These are phyloP conservation scores for Hypoxylon perforatum DNA, from an alignment of 495 filamentous ascomycete species.

Conservation along the genomic window DNA sequence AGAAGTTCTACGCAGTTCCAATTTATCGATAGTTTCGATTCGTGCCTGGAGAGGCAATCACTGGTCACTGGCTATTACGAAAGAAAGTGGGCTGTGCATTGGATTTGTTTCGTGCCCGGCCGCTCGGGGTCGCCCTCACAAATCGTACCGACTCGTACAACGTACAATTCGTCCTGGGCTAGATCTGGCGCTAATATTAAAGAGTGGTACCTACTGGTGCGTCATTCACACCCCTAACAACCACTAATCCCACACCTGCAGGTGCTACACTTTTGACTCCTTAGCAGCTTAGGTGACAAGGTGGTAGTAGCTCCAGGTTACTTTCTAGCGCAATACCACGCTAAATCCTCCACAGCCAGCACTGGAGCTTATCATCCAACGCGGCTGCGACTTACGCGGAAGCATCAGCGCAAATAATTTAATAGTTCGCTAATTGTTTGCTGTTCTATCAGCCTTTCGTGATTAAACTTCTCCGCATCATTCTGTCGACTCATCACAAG, in stretches of 20 bases:
- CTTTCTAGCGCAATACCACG: too few relatives aligned
- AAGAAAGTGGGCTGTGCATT: conserved; percentile 42
- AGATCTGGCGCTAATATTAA: background rate
- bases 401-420: too few relatives aligned
- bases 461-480: too few relatives aligned
- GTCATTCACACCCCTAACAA: too few relatives aligned
- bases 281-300: too few relatives aligned
- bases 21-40: conserved; percentile 41
- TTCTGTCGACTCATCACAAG: background rate
- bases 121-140: conserved; percentile 26
- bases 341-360: too few relatives aligned
- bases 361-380: too few relatives aligned
- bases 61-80: conserved; percentile 35
- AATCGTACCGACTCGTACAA: background rate
- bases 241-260: background rate
- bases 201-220: too few relatives aligned
- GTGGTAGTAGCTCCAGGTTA: too few relatives aligned
- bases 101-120: conserved; percentile 25
- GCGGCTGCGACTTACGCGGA: too few relatives aligned
- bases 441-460: too few relatives aligned
- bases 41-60: conserved; percentile 39
- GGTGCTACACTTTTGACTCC: background rate
- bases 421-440: too few relatives aligned
- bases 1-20: conserved; percentile 30
- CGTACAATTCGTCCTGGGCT: conserved; percentile 1